A percentile compares a stretch with the other conserved stretches of the same genome.
Conservation (phyloP, 805 yeast genomes). For the Huiozyma naganishii region DNA sequence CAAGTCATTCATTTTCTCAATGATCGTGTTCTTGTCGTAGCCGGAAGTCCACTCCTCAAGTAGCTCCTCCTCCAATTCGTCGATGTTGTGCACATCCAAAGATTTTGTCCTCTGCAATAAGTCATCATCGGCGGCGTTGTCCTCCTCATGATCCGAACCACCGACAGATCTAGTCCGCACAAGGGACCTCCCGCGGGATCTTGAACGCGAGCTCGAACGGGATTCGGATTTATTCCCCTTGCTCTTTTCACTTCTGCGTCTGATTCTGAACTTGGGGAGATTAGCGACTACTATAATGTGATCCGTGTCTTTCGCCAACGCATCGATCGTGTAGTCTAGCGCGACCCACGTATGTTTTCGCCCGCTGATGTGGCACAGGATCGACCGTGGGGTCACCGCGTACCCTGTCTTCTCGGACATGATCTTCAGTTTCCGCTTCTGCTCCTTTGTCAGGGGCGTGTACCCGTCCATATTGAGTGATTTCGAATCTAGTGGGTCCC, state of each 20-base stretch:
- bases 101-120: background rate
- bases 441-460: conserved; percentile 17
- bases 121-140: background rate
- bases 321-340: conserved; percentile 54
- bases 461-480: conserved; percentile 12
- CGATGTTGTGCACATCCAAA: background rate
- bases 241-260: background rate
- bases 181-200: conserved; percentile 4
- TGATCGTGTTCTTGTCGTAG: conserved; percentile 17
- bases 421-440: conserved; percentile 15
- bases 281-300: conserved; percentile 49
- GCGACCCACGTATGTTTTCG: conserved; percentile 77
- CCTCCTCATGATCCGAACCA: background rate
- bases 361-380: conserved; percentile 59
- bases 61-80: background rate
- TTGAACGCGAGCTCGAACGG: conserved; percentile 6
- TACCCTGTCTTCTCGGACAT: conserved; percentile 15
- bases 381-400: conserved; percentile 32
- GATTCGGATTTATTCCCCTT: too few species aligned
- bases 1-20: conserved; percentile 14
- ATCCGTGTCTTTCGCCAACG: conserved; percentile 54
- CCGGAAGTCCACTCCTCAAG: conserved; percentile 24
- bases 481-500: conserved; percentile 2
- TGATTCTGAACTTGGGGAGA: conserved; percentile 13
- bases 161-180: background rate